Evolutionary conservation across 2,329 filamentous ascomycete genomes (phyloP).

Genomic region (Dryadomyces quercus-mongolicae): DNA sequence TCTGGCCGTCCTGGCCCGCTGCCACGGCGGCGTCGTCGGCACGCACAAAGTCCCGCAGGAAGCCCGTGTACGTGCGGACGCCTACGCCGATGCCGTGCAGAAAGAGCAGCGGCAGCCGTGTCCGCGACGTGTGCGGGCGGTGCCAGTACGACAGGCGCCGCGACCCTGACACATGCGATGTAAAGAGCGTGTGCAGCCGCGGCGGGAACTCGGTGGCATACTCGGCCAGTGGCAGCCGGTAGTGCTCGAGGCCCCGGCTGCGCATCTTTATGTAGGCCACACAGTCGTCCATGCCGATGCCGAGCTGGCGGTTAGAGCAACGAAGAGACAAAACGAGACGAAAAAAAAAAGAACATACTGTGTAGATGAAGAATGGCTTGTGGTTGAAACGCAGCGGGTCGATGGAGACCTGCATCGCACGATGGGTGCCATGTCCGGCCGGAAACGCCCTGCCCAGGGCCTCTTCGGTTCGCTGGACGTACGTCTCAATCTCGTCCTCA

Average conservation of each 20-base stretch:
- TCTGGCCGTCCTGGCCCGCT: not conserved
- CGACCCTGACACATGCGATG: not conserved
- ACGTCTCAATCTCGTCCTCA: not conserved
- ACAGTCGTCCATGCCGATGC: not conserved
- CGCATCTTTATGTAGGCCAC: not conserved
- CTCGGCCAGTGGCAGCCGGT: not conserved
- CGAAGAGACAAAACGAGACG: not conserved
- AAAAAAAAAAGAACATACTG: not conserved
- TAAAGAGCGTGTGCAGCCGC: not conserved
- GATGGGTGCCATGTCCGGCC: not conserved
- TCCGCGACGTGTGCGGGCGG: not conserved
- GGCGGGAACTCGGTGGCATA: not conserved
- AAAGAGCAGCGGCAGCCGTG: not conserved
- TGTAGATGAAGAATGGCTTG: not conserved
- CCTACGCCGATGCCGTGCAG: conserved; percentile 1
- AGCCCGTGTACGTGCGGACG: not conserved
- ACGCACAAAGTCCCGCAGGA: not conserved
- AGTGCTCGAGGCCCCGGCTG: not conserved
- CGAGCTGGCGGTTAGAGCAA: not conserved
- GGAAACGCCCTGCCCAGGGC: not conserved
- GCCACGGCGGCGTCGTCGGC: not conserved
- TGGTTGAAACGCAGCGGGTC: not conserved
- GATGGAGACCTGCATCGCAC: not conserved
- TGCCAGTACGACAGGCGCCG: not conserved
- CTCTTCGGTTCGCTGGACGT: not conserved